These are phyloP conservation scores for Pichiaceae sp. DNA, from an alignment of 1,139 yeast species.

Conservation along the genomic window DNA sequence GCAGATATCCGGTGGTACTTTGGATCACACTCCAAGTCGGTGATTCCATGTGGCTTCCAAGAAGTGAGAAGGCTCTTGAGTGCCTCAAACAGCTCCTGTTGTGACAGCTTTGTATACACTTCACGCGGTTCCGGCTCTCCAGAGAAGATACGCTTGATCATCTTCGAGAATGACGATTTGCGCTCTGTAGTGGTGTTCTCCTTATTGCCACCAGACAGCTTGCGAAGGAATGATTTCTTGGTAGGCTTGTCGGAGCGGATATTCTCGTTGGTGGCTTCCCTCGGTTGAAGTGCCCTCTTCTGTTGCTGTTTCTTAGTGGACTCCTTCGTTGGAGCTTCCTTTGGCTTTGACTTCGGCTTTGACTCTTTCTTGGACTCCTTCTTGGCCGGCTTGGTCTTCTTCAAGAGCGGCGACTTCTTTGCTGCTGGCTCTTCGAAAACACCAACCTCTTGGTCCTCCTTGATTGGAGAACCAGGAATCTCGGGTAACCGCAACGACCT, in stretches of 20 bases:
- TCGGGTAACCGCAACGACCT: slow-evolving; percentile 22
- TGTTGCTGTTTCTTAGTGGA: slow-evolving; percentile 21
- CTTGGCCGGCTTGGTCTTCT: background rate
- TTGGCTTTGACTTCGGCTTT: slow-evolving; percentile 1
- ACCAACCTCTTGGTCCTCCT: slow-evolving; percentile 15
- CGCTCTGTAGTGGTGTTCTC: slow-evolving; percentile 16
- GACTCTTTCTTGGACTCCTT: background rate
- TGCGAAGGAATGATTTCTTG: slow-evolving; percentile 50
- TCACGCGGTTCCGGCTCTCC: slow-evolving; percentile 19
- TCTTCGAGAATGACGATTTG: slow-evolving; percentile 20
- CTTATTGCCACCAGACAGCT: slow-evolving; percentile 37
- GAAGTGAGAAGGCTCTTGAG: slow-evolving; percentile 52
- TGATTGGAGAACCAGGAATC: slow-evolving; percentile 27
- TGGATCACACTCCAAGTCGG: slow-evolving; percentile 41
- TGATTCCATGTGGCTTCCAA: slow-evolving; percentile 68
- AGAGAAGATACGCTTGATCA: slow-evolving; percentile 24
- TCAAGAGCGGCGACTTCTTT: background rate
- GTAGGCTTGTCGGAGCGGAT: slow-evolving; percentile 10
- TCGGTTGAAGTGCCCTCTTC: slow-evolving; percentile 28
- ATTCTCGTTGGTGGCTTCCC: slow-evolving; percentile 14
- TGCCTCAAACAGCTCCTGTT: slow-evolving; percentile 56
- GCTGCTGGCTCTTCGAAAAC: slow-evolving; percentile 10
- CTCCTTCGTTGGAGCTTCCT: slow-evolving; percentile 4
- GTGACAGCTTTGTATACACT: slow-evolving; percentile 36
- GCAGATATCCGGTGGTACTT: slow-evolving; percentile 44